A percentile compares a stretch with the other conserved stretches of the same genome.
Conservation (phyloP, 2,329 filamentous ascomycete species). For the Aspergillus chevalieri region DNA sequence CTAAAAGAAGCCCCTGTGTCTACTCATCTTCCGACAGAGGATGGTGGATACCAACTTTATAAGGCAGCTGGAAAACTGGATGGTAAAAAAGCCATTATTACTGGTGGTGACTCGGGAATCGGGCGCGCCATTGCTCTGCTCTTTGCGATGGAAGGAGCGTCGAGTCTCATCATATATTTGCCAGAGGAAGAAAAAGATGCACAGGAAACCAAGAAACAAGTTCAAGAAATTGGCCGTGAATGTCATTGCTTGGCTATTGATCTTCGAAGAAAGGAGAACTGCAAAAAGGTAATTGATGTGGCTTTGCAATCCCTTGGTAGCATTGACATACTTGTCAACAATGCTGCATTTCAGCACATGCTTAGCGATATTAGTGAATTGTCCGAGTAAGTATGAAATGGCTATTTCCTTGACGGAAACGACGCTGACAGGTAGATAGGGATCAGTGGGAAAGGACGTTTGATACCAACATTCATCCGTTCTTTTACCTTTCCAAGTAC, state of each 20-base stretch:
- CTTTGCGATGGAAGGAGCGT: slow-evolving; percentile 74
- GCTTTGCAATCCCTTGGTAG: slow-evolving; percentile 60
- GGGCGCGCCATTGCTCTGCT: slow-evolving; percentile 69
- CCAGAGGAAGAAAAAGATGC: slow-evolving; percentile 72
- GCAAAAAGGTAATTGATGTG: slow-evolving; percentile 62
- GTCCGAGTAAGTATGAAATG: slow-evolving; percentile 49
- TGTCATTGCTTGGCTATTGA: slow-evolving; percentile 61
- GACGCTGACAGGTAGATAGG: slow-evolving; percentile 29
- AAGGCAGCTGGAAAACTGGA: slow-evolving; percentile 68
- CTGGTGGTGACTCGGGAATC: slow-evolving; percentile 74
- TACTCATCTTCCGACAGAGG: slow-evolving; percentile 60
- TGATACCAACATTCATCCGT: slow-evolving; percentile 74
- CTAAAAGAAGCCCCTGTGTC: slow-evolving; percentile 56
- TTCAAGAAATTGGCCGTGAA: slow-evolving; percentile 61
- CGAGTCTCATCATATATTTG: slow-evolving; percentile 66
- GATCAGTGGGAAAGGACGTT: slow-evolving; percentile 78
- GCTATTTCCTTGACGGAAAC: background rate
- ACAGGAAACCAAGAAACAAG: slow-evolving; percentile 63
- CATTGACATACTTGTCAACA: slow-evolving; percentile 64
- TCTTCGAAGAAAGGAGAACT: slow-evolving; percentile 60
- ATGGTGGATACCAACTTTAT: slow-evolving; percentile 65
- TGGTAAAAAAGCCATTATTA: slow-evolving; percentile 72
- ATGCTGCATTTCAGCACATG: slow-evolving; percentile 71
- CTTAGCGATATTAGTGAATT: slow-evolving; percentile 64
- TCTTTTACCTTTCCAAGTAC: slow-evolving; percentile 77